Percentiles rank a stretch among this genome's conserved stretches.
Evolutionary conservation across 2,329 filamentous ascomycete species (phyloP).

Genomic region (Ascochyta pisi): DNA sequence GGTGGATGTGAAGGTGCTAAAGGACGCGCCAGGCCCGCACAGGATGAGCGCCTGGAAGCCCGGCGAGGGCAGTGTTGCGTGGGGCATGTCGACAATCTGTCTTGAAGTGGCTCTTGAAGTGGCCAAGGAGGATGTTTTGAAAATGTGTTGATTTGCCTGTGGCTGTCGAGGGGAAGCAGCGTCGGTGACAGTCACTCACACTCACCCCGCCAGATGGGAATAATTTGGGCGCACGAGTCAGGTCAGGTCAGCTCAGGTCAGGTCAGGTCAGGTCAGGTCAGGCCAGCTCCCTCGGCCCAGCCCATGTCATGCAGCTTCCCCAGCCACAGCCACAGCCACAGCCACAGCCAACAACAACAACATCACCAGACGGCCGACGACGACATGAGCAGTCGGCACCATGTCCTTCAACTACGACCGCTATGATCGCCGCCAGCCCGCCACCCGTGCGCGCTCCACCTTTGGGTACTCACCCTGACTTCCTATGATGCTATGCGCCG

Average conservation of each 20-base stretch:
- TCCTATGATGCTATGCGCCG: too few species aligned
- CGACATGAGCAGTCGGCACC: constrained; percentile 22
- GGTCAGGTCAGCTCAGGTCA: too few species aligned
- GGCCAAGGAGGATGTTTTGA: too few species aligned
- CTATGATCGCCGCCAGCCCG: constrained; percentile 57
- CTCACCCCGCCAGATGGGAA: background rate
- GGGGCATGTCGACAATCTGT: constrained; percentile 65
- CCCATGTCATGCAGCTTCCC: background rate
- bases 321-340: too few species aligned
- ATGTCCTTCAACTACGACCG: constrained; percentile 63
- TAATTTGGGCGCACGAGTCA: background rate
- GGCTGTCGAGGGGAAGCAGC: background rate
- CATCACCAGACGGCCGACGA: background rate
- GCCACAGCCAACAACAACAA: background rate
- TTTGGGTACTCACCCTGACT: constrained; percentile 65
- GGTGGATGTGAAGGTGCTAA: constrained; percentile 82
- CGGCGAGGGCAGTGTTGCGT: constrained; percentile 75
- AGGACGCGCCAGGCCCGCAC: constrained; percentile 81
- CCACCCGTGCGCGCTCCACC: constrained; percentile 63
- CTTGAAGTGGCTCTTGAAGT: too few species aligned
- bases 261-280: too few species aligned
- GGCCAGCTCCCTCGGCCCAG: background rate
- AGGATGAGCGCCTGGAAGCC: constrained; percentile 84
- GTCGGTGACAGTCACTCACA: background rate
- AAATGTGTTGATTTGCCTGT: background rate